Evolutionary conservation across 2,329 filamentous ascomycete species (phyloP), one percentile per base, ranked within the genome.

Genomic region (Endoconidiophora laricicola): DNA sequence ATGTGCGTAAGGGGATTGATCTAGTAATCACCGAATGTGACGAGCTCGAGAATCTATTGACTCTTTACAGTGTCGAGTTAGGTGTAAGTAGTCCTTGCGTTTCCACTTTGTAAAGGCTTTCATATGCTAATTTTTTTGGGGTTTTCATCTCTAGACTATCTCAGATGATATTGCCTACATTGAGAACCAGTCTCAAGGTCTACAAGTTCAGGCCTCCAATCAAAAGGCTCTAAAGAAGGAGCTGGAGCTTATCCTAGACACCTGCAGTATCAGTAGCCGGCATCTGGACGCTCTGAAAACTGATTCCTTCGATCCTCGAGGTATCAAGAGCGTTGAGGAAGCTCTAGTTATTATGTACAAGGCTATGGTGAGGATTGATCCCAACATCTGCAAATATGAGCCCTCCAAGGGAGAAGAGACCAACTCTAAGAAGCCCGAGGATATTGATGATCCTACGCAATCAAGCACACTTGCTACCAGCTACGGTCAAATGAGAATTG

Each of bases 101-200:
- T 29, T 37, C 45, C 18, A 9, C 14, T 7, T 6, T 18, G 18
- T 9, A 14, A n/a, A 12, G 38, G 2, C 26, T 12, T 38, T 18
- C 6, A 10, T 23, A 14, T 24, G 24, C 29, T 49, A 49, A 39
- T 36, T 3, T 7, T 9, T 9, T 33, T 1, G 12, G 9, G 12
- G 9, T 33, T 12, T 33, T 41, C 7, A 7, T 14, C 2, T 24
- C 22, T 60, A 93, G 83, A 96, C 88, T 45, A 72, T 98, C 26
- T 87, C 88, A 51, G 90, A 96, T 46, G 91, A 98, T 59, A 93
- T 98, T 58, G 81, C 87, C 3, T 96, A 93, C 61, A 96, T 98
- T 56, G 91, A 98, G 67, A 87, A 91, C 2, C 91, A 98, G 64
- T 88, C 86, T 5, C 90, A 98, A 66, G 91, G 91, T 69, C 69